These are phyloP conservation scores for Plasmodium sp. DNA, from an alignment of 169 alveolate genomes.

Conservation along the genomic window DNA sequence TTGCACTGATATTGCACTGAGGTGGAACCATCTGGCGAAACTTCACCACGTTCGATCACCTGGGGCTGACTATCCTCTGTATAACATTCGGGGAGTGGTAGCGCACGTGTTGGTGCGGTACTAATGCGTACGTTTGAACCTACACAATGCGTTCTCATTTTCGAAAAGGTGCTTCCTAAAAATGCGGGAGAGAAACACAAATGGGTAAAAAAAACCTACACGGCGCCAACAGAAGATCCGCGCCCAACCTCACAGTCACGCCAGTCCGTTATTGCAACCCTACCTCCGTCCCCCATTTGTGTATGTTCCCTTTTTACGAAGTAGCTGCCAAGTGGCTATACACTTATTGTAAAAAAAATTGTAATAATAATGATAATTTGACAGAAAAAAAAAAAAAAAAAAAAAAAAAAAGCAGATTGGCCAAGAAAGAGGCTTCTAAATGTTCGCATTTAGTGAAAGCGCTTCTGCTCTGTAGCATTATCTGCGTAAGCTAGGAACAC, in stretches of 20 bases:
- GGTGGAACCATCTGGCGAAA: neutral
- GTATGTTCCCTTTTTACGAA: neutral
- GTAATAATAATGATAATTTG: neutral
- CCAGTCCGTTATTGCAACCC: neutral
- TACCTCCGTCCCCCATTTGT: neutral
- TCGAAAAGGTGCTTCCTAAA: neutral
- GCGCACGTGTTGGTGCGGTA: neutral
- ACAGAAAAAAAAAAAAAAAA: neutral
- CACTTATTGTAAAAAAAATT: constrained; percentile 5
- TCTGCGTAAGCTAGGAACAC: no score
- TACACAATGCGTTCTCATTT: neutral
- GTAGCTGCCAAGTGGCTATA: neutral
- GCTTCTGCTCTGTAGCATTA: no score
- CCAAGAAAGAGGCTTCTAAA: neutral
- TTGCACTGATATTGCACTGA: neutral
- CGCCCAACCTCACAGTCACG: neutral
- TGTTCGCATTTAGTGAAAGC: neutral
- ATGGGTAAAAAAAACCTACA: neutral
- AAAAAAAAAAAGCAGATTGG: neutral
- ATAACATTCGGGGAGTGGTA: neutral
- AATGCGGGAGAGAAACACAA: neutral
- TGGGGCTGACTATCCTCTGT: neutral
- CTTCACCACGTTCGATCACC: neutral
- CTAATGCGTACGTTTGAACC: neutral
- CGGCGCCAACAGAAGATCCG: neutral